A percentile compares a stretch with the other conserved stretches of the same genome.
Evolutionary conservation across 2,329 filamentous ascomycete species (phyloP).

Genomic region (Sphaerulina populicola): DNA sequence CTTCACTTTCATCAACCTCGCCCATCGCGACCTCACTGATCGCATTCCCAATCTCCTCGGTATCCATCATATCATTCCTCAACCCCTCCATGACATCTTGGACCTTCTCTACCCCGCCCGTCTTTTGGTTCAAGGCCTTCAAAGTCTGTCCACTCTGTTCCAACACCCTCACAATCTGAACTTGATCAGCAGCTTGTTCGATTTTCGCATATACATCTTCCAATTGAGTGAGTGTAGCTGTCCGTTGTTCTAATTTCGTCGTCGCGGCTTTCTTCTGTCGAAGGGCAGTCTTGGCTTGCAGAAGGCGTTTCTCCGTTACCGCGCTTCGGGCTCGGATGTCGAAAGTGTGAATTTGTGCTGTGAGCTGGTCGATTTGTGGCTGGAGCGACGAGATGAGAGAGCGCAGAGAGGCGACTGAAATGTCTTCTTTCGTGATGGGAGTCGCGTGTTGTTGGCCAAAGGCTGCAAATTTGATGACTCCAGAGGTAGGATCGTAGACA

Average conservation of each 20-base stretch:
- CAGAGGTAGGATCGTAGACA: slow-evolving; percentile 23
- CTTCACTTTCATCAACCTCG: slow-evolving; percentile 66
- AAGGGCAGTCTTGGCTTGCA: slow-evolving; percentile 68
- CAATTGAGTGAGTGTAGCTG: slow-evolving; percentile 67
- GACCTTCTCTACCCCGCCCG: slow-evolving; percentile 68
- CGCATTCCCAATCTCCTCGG: slow-evolving; percentile 72
- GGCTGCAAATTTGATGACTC: slow-evolving; percentile 61
- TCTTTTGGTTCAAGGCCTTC: slow-evolving; percentile 61
- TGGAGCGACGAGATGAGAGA: slow-evolving; percentile 61
- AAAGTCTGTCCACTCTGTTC: slow-evolving; percentile 67
- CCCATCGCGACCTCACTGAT: slow-evolving; percentile 53
- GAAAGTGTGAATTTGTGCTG: slow-evolving; percentile 44
- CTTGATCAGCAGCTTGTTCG: slow-evolving; percentile 75
- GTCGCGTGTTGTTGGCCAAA: slow-evolving; percentile 26
- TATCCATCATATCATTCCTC: slow-evolving; percentile 67
- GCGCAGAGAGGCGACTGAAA: slow-evolving; percentile 70
- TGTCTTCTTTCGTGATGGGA: slow-evolving; percentile 67
- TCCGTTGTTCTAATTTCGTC: slow-evolving; percentile 60
- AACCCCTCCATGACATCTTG: slow-evolving; percentile 67
- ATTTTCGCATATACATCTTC: slow-evolving; percentile 77
- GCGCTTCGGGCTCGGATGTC: slow-evolving; percentile 57
- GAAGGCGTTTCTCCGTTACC: slow-evolving; percentile 62
- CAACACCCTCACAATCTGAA: slow-evolving; percentile 77
- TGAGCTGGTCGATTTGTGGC: slow-evolving; percentile 58
- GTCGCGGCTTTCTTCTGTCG: slow-evolving; percentile 77